These are phyloP conservation scores for Exophiala sideris DNA, from an alignment of 2,329 filamentous ascomycete species.

Conservation along the genomic window DNA sequence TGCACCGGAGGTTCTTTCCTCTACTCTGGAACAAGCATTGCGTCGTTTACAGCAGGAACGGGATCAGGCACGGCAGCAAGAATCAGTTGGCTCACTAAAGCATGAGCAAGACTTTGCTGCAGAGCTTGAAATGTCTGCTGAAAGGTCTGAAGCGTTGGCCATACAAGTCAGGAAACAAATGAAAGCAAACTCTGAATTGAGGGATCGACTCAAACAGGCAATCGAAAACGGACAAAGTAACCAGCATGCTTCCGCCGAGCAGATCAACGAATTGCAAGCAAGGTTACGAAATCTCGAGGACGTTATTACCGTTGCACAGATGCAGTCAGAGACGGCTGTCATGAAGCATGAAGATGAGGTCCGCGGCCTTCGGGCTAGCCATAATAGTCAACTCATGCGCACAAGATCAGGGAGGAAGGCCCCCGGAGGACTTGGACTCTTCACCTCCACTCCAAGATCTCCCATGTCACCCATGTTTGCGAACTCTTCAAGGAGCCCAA, in stretches of 20 bases:
- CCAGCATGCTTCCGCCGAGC: slow-evolving; percentile 72
- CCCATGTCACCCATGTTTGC: slow-evolving; percentile 62
- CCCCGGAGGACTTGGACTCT: slow-evolving; percentile 29
- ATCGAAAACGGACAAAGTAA: slow-evolving; percentile 80
- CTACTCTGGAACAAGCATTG: slow-evolving; percentile 70
- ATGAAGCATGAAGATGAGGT: slow-evolving; percentile 84
- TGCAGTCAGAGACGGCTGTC: slow-evolving; percentile 80
- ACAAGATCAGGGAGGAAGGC: slow-evolving; percentile 54
- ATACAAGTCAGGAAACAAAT: slow-evolving; percentile 77
- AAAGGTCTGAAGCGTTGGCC: slow-evolving; percentile 75
- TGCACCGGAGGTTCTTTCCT: slow-evolving; percentile 60
- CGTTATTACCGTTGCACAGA: slow-evolving; percentile 75
- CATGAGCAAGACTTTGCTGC: slow-evolving; percentile 64
- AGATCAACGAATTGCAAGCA: slow-evolving; percentile 79
- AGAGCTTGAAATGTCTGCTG: slow-evolving; percentile 69
- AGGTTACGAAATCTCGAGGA: slow-evolving; percentile 81
- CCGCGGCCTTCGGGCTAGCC: slow-evolving; percentile 67
- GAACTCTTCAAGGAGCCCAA: slow-evolving; percentile 52
- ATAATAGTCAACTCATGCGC: slow-evolving; percentile 73
- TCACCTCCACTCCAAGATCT: slow-evolving; percentile 54
- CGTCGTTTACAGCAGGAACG: slow-evolving; percentile 66
- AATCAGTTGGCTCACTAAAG: slow-evolving; percentile 70
- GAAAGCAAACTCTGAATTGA: slow-evolving; percentile 70
- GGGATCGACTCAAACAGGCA: slow-evolving; percentile 71
- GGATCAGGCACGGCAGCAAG: slow-evolving; percentile 51